Percentiles rank a stretch among this genome's conserved stretches.
These are phyloP conservation scores for Fusarium circinatum DNA, from an alignment of 2,329 filamentous ascomycete genomes.

Conservation along the genomic window DNA sequence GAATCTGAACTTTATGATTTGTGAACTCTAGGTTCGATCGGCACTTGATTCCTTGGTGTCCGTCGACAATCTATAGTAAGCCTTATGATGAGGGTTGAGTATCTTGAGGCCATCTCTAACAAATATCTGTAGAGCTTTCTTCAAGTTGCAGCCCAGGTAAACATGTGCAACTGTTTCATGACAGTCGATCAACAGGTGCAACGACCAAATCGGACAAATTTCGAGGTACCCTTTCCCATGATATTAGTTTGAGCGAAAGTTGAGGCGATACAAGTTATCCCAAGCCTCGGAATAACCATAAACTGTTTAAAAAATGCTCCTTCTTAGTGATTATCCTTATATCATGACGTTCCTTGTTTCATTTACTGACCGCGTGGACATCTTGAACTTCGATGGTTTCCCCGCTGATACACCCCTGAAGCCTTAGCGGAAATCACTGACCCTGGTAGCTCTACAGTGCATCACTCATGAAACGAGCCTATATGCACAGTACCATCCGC, in stretches of 20 bases:
- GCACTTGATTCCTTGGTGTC: background rate
- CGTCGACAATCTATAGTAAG: background rate
- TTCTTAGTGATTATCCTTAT: background rate
- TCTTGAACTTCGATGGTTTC: conserved; percentile 30
- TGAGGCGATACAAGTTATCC: background rate
- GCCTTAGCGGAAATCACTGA: conserved; percentile 25
- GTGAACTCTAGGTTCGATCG: background rate
- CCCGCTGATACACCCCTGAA: conserved; percentile 39
- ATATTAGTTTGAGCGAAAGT: background rate
- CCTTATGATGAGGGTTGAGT: background rate
- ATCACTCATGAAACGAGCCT: background rate
- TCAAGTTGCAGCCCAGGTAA: background rate
- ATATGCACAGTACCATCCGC: conserved; percentile 8
- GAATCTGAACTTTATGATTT: background rate
- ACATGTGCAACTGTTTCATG: conserved; percentile 9
- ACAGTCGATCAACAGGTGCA: conserved; percentile 13
- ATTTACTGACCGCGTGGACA: conserved; percentile 20
- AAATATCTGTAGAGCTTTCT: background rate
- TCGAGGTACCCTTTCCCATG: background rate
- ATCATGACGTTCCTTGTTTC: background rate
- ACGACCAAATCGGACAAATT: background rate
- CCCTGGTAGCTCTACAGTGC: conserved; percentile 30
- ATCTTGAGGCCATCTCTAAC: background rate
- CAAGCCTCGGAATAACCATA: background rate
- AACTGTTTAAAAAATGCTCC: background rate